A percentile compares a stretch with the other conserved stretches of the same genome.
phyloP scores from a whole-genome alignment of 1,284 basidiomycete species.

The Melanopsichium pennsylvanicum region DNA sequence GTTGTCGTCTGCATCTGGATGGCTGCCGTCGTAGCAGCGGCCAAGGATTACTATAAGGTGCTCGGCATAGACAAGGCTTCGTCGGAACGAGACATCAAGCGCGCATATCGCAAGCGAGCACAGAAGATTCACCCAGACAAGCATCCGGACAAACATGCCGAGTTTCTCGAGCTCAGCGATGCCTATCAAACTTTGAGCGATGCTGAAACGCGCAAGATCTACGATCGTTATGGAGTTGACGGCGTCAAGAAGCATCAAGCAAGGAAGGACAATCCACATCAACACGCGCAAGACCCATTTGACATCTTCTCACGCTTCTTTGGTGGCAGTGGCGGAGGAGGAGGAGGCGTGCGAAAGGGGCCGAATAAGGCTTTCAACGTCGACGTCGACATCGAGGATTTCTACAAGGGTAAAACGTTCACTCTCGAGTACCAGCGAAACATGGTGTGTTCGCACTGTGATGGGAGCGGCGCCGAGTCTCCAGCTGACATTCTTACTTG shows the following conservation, averaged over 20 bases:
- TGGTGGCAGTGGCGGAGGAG: slow-evolving; percentile 52
- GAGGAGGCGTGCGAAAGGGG: slow-evolving; percentile 51
- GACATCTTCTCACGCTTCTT: slow-evolving; percentile 65
- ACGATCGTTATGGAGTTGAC: slow-evolving; percentile 61
- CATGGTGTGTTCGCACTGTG: slow-evolving; percentile 60
- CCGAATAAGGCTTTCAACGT: slow-evolving; percentile 61
- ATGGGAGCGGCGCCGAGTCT: slow-evolving; percentile 61
- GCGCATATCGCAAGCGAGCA: slow-evolving; percentile 60
- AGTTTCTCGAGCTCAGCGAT: slow-evolving; percentile 67
- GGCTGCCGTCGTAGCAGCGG: slow-evolving; percentile 42
- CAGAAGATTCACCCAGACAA: slow-evolving; percentile 65
- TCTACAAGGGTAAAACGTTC: slow-evolving; percentile 59
- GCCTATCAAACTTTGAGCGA: slow-evolving; percentile 63
- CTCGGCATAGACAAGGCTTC: slow-evolving; percentile 57
- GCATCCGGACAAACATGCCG: slow-evolving; percentile 62
- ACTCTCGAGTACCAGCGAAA: slow-evolving; percentile 54
- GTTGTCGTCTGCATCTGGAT: slow-evolving; percentile 18
- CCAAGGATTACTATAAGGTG: slow-evolving; percentile 62
- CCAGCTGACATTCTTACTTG: slow-evolving; percentile 60
- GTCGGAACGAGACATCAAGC: slow-evolving; percentile 62
- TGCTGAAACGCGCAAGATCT: slow-evolving; percentile 56
- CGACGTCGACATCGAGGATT: slow-evolving; percentile 53
- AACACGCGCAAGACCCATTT: slow-evolving; percentile 57
- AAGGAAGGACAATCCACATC: slow-evolving; percentile 42
- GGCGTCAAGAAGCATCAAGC: slow-evolving; percentile 63